Evolutionary conservation across 2,329 filamentous ascomycete species (phyloP), one percentile per base, ranked within the genome.

Genomic region (Ophiostoma ips): DNA sequence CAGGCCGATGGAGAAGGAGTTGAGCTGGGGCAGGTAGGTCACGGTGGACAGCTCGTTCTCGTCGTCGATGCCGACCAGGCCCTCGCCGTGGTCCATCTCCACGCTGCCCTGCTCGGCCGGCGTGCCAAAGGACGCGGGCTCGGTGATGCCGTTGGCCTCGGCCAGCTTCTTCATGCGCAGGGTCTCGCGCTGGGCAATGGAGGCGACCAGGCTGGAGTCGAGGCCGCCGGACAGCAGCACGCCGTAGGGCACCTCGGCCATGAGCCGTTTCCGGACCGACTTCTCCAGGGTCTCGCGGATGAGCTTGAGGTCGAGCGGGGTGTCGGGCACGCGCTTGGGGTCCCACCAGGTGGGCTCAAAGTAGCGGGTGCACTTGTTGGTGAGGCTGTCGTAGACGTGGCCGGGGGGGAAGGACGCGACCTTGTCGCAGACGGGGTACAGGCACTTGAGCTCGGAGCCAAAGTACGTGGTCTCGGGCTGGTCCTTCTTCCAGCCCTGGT

Each of bases 221-320:
- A 98, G 76, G 59, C 92, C 92, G 62, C 92, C 92, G 48, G 92
- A 98, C 46, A 98, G 75, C 52, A 98, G 71, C 19, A 98, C 92
- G 67, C 92, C 92, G 65, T 95, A 98, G 15, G 92, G 92, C 34
- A 98, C 92, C 69, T 98, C 92, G 19, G 92, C 92, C 92, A 98
- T 98, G 65, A 98, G 75, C 58, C 92, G 83, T 73, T 98, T 98
- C 62, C 90, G 81, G 51, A 98, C 92, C 11, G 92, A 81, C 67
- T 81, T 85, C 74, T 96, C 92, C 53, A 98, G 75, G 1, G 83
- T 81, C 63, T 83, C 77, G 57, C 92, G 80, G 58, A 98, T 76
- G 49, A 79, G 64, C 72, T 84, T 94, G 64, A 88, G 81, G 69
- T 96, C 86, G 53, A 95, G 71, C 0, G 90, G 87, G 16, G 75